These are phyloP conservation scores for Debaryomyces psychrophilus DNA, from an alignment of 1,139 yeast species.

Conservation along the genomic window DNA sequence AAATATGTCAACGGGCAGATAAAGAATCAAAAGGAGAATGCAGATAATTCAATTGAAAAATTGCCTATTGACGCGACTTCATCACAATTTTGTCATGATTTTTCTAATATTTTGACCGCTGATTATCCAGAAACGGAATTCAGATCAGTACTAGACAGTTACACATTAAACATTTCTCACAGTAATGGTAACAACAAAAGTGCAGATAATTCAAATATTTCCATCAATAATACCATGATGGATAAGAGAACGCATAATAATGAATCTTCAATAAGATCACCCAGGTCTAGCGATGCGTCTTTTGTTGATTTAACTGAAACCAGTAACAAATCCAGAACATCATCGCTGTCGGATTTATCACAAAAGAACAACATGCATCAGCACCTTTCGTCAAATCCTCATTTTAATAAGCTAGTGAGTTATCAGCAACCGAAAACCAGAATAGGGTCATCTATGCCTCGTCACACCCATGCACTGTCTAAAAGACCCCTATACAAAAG, in stretches of 20 bases:
- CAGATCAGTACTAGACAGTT: constrained; percentile 35
- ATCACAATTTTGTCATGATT: constrained; percentile 33
- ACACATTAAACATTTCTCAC: constrained; percentile 28
- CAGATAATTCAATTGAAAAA: constrained; percentile 8
- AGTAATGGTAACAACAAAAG: constrained; percentile 11
- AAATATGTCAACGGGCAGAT: constrained; percentile 25
- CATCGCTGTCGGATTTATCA: constrained; percentile 8
- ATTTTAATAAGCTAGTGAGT: constrained; percentile 10
- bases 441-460: constrained; percentile 10
- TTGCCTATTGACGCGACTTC: constrained; percentile 8
- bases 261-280: constrained; percentile 13
- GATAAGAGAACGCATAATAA: constrained; percentile 15
- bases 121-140: constrained; percentile 34
- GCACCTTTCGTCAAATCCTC: constrained; percentile 15
- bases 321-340: constrained; percentile 1
- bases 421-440: constrained; percentile 6
- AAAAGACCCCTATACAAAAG: constrained; percentile 8
- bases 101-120: constrained; percentile 39
- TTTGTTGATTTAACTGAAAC: constrained; percentile 18
- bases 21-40: constrained; percentile 11
- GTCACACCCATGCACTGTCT: constrained; percentile 19
- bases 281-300: constrained; percentile 18
- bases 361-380: constrained; percentile 9
- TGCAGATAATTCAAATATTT: constrained; percentile 6
- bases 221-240: constrained; percentile 4